These are phyloP conservation scores for Trapa bicornis DNA, from an alignment of 345 rosid genomes.

Conservation along the genomic window DNA sequence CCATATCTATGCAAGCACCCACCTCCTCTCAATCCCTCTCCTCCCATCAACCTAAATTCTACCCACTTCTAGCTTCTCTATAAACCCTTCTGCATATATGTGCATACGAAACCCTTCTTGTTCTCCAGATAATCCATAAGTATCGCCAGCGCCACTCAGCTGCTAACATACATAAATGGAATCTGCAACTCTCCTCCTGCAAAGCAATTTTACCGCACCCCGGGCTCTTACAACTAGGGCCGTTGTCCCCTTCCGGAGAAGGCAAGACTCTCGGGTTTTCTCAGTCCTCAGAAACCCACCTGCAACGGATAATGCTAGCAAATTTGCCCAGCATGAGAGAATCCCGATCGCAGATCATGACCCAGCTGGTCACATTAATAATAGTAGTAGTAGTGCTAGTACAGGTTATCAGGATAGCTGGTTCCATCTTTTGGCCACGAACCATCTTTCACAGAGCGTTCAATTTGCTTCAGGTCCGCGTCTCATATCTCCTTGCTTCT, in stretches of 20 bases:
- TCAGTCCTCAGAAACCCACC: neutral
- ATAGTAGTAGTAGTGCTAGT: neutral
- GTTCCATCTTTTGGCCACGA: conserved; percentile 41
- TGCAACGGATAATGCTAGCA: neutral
- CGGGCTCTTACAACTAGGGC: neutral
- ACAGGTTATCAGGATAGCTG: conserved; percentile 36
- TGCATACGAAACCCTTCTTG: neutral
- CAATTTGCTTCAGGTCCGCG: conserved; percentile 45
- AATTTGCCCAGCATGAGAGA: neutral
- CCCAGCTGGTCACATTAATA: neutral
- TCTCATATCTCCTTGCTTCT: neutral
- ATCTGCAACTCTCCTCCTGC: neutral
- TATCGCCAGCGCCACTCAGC: neutral
- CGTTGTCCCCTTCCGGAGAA: neutral
- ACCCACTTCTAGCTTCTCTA: too few species aligned
- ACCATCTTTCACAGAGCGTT: conserved; percentile 39
- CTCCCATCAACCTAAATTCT: too few species aligned
- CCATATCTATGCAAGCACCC: too few species aligned
- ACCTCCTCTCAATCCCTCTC: too few species aligned
- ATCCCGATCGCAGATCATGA: neutral
- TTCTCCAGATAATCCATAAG: neutral
- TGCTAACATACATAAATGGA: neutral
- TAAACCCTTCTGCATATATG: too few species aligned
- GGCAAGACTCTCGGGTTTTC: neutral
- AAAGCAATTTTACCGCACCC: neutral